These are phyloP conservation scores for Lycium barbarum DNA, from an alignment of 257 asterid genomes.

Conservation along the genomic window DNA sequence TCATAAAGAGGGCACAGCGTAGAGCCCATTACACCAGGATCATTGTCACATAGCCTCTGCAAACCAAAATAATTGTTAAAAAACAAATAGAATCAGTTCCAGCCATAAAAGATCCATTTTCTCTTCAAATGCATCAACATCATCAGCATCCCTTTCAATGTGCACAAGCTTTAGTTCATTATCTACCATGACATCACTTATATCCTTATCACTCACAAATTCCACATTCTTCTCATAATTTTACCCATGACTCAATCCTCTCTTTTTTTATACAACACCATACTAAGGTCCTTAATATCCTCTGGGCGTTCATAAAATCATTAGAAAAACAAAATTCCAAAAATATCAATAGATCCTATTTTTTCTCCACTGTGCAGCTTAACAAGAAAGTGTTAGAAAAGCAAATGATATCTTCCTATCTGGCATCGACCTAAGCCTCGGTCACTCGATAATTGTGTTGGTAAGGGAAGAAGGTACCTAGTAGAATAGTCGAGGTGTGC, in stretches of 20 bases:
- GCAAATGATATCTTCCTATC: neutral
- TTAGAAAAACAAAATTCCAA: neutral
- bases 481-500: neutral
- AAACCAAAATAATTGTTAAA: slow-evolving; percentile 31
- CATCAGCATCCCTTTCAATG: neutral
- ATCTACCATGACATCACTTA: neutral
- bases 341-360: neutral
- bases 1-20: slow-evolving; percentile 94
- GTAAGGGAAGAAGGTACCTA: neutral
- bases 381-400: neutral
- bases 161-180: neutral
- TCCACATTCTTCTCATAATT: slow-evolving; percentile 20
- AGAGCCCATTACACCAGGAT: slow-evolving; percentile 99
- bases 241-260: neutral
- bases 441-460: neutral
- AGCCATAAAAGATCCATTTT: neutral
- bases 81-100: neutral
- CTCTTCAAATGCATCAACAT: slow-evolving; percentile 27
- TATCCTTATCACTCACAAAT: slow-evolving; percentile 6
- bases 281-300: neutral
- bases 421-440: neutral
- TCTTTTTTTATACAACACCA: neutral
- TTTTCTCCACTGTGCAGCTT: neutral
- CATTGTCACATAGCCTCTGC: slow-evolving; percentile 94
- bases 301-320: neutral